phyloP scores from a whole-genome alignment of 164 flowering plant species.

The Aristolochia californica region DNA sequence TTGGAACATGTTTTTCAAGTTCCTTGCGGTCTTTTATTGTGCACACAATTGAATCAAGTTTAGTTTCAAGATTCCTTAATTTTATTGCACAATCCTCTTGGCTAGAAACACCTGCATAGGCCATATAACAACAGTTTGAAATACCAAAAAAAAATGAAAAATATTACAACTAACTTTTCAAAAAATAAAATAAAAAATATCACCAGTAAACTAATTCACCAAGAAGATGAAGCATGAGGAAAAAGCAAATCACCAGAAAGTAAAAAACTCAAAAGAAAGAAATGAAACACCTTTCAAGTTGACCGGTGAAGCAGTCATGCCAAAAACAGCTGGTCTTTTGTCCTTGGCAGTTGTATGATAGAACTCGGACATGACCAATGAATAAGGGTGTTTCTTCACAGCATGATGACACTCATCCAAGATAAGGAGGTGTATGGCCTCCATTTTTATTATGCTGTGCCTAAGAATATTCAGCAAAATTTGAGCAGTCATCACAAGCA shows the following conservation, averaged over 20 bases:
- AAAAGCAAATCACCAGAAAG: too few relatives aligned
- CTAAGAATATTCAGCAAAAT: constrained; percentile 89
- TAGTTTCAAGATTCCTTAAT: constrained; percentile 95
- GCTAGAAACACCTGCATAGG: constrained; percentile 79
- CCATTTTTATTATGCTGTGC: constrained; percentile 97
- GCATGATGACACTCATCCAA: constrained; percentile 99
- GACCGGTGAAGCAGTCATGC: constrained; percentile 99
- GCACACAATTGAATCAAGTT: constrained; percentile 81
- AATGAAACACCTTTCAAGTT: constrained; percentile 83
- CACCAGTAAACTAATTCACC: too few relatives aligned
- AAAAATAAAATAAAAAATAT: too few relatives aligned
- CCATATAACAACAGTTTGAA: not conserved
- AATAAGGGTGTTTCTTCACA: constrained; percentile 98
- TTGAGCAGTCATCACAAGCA: constrained; percentile 98
- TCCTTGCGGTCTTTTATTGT: constrained; percentile 94
- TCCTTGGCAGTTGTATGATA: constrained; percentile 90
- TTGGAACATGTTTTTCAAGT: constrained; percentile 93
- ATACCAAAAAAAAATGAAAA: not conserved
- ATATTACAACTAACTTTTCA: too few relatives aligned
- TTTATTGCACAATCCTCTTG: constrained; percentile 98
- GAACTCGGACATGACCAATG: constrained; percentile 96
- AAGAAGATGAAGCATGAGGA: too few relatives aligned
- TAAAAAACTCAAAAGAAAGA: not conserved
- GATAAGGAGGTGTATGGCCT: constrained; percentile 79
- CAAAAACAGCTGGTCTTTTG: constrained; percentile 92